These are phyloP conservation scores for Cryptosporidium parvum DNA, from an alignment of 169 alveolate genomes.

Conservation along the genomic window DNA sequence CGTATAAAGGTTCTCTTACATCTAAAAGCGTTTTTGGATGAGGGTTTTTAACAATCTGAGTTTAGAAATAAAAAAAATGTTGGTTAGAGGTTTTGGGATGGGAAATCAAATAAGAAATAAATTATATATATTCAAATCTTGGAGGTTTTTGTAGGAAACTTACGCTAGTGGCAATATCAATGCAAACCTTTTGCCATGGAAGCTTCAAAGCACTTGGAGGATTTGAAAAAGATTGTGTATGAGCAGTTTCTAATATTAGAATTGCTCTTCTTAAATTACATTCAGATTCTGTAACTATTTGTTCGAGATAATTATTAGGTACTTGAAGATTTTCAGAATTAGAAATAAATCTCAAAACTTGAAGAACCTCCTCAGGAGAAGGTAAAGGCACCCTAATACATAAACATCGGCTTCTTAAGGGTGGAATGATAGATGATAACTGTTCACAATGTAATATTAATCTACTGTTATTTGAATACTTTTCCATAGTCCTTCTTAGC, in stretches of 20 bases:
- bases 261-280: constrained; percentile 91
- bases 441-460: constrained; percentile 91
- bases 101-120: constrained; percentile 67
- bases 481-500: constrained; percentile 95
- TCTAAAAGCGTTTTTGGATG: constrained; percentile 75
- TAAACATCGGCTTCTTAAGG: constrained; percentile 94
- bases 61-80: background rate
- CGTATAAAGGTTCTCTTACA: constrained; percentile 84
- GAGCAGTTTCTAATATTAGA: constrained; percentile 86
- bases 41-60: constrained; percentile 49
- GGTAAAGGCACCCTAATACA: constrained; percentile 95
- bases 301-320: constrained; percentile 81
- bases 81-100: background rate
- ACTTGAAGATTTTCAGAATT: constrained; percentile 82
- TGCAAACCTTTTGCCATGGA: constrained; percentile 87
- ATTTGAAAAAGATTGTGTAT: constrained; percentile 79
- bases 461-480: constrained; percentile 90
- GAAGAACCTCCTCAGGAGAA: constrained; percentile 83
- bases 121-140: constrained; percentile 56
- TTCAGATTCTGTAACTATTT: constrained; percentile 83
- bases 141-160: constrained; percentile 36
- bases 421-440: constrained; percentile 88
- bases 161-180: constrained; percentile 66
- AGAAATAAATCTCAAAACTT: constrained; percentile 84
- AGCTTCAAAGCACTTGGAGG: constrained; percentile 76